Percentiles rank a stretch among this genome's conserved stretches.
phyloP scores from a whole-genome alignment of 2,329 filamentous ascomycete species.

The Teratosphaeria zuluensis region DNA sequence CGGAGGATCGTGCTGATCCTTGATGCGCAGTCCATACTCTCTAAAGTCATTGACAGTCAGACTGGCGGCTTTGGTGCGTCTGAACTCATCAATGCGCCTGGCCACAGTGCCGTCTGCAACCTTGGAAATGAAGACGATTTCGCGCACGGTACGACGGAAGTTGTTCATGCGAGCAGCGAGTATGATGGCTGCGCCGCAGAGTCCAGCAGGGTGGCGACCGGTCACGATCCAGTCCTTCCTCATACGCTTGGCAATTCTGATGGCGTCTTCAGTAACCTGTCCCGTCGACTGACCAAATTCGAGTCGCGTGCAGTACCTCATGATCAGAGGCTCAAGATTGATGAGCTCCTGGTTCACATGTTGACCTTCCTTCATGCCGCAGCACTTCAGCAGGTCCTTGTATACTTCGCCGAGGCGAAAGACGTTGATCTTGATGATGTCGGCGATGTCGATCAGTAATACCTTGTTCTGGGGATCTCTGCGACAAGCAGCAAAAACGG shows the following conservation, averaged over 20 bases:
- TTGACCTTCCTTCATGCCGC: slow-evolving; percentile 18
- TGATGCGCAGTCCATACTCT: slow-evolving; percentile 55
- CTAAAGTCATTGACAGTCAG: slow-evolving; percentile 84
- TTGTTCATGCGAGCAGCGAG: slow-evolving; percentile 98
- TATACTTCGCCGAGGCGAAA: slow-evolving; percentile 86
- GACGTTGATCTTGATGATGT: slow-evolving; percentile 75
- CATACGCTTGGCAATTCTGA: slow-evolving; percentile 84
- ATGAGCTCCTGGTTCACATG: slow-evolving; percentile 55
- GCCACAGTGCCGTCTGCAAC: slow-evolving; percentile 90
- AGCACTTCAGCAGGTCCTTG: slow-evolving; percentile 63
- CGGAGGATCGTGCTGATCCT: slow-evolving; percentile 71
- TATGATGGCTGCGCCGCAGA: slow-evolving; percentile 88
- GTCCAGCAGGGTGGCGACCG: slow-evolving; percentile 82
- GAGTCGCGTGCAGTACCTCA: slow-evolving; percentile 80
- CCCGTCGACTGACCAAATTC: slow-evolving; percentile 78
- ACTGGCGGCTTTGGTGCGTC: slow-evolving; percentile 69
- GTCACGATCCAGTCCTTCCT: slow-evolving; percentile 95
- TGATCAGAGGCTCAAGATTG: slow-evolving; percentile 81
- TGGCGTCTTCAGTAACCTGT: slow-evolving; percentile 79
- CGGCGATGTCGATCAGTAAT: slow-evolving; percentile 93
- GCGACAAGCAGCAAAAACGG: slow-evolving; percentile 80
- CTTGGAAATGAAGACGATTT: slow-evolving; percentile 97
- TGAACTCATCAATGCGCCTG: slow-evolving; percentile 86
- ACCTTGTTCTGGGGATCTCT: slow-evolving; percentile 64
- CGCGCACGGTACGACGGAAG: slow-evolving; percentile 80